phyloP scores from a whole-genome alignment of 192 early-diverging fungal genomes.

The Linnemannia exigua region DNA sequence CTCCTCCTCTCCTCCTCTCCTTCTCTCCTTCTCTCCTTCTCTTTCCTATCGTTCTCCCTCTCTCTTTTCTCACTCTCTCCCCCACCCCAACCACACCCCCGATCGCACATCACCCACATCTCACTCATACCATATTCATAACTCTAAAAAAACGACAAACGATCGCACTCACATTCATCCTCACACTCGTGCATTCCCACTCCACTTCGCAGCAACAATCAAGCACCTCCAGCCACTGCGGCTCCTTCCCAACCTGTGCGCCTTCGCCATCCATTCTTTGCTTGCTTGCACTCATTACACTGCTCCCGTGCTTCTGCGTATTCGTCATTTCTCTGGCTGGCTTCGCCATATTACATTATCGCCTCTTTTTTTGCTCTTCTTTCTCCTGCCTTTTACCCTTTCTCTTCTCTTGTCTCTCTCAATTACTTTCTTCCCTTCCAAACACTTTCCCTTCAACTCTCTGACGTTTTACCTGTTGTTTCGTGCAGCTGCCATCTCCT shows the following conservation, averaged over 20 bases:
- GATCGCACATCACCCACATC: background rate
- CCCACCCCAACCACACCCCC: background rate
- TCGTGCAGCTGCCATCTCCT: no score
- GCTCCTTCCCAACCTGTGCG: no score
- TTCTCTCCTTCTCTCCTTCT: background rate
- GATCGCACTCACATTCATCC: background rate
- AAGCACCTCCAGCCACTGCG: no score
- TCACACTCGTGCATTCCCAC: background rate
- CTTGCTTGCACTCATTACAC: no score
- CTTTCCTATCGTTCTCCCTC: background rate
- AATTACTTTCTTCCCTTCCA: background rate
- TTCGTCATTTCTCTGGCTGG: background rate
- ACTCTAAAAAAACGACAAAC: no score
- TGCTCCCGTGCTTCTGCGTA: no score
- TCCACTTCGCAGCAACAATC: background rate
- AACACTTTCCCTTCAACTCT: background rate
- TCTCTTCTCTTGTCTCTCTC: background rate
- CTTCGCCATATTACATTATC: background rate
- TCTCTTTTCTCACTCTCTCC: background rate
- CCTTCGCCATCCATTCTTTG: no score
- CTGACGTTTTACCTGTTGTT: no score
- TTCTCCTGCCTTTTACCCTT: background rate
- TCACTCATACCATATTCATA: background rate
- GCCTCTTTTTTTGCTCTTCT: background rate
- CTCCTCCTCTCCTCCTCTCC: background rate